Evolutionary conservation across 139 green algal species (phyloP), one percentile per base, ranked within the genome.

Genomic region (Nannochloris sp.): DNA sequence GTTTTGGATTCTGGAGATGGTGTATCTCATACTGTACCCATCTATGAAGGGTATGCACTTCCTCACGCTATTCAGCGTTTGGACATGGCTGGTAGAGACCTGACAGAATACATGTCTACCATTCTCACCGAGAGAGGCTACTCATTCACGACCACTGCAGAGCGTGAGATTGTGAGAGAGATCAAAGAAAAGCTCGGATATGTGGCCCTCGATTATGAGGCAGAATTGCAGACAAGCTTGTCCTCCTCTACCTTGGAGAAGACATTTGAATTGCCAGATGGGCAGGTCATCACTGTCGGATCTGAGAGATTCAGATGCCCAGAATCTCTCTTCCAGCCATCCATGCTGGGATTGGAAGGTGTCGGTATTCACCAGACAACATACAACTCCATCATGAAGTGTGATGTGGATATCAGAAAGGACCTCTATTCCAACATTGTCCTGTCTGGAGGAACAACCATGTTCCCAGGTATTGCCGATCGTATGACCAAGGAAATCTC

Each of bases 111-210:
- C 79, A 81, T 98, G 62, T 94, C 95, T 84, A 97, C 89, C 49
- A 73, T 70, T 50, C 71, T 91, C 16, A 90, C 84, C 67, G 92
- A 99, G 82, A 85, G 93, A 33, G 93, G 93, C 51, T 97, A 98
- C 86, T 90, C 78, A 43, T 98, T 99, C 85, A 97, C 88, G 60
- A 98, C 91, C 53, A 90, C 91, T 37, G 92, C 93, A 13, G 93
- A 98, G 83, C 82, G 89, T 53, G 93, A 98, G 81, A 98, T 98
- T 60, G 93, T 98, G 58, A 83, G 93, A 12, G 93, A 98, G 83
- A 97, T 98, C 72, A 98, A 98, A 89, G 93, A 98, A 84, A 97
- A 97, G 90, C 84, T 98, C 33, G 80, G 81, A 23, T 99, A 98
- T 71, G 92, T 98, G 16, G 93, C 93, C n/a, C 59, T 93, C n/a